Evolutionary conservation across 306 rosid genomes (phyloP), one percentile per base, ranked within the genome.

Genomic region (Casuarina glauca): DNA sequence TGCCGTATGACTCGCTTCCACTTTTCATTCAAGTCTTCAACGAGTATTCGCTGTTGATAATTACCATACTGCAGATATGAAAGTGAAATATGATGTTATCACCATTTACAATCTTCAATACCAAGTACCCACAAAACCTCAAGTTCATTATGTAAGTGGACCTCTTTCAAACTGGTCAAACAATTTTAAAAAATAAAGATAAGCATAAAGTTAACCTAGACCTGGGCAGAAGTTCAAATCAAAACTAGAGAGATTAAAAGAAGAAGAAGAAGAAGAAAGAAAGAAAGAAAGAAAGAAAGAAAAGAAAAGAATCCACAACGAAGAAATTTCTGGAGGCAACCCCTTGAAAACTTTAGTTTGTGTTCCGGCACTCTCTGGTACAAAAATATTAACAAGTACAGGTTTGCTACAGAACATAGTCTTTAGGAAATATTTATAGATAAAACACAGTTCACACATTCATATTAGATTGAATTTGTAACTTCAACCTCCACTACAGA

Each of bases 1-100:
- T 91, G 85, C 72, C 85, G 36, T 76, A 90, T 76, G 55, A 93
- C 70, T 80, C 96, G 87, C 86, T 85, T 85, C 99, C 99, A 96
- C 86, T 88, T 90, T 88, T 81, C 87, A 80, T 91, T 89, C 83
- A 96, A 80, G 69, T 96, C 99, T 88, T 93, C 99, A 54, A 91
- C 92, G 20, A 91, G 85, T 66, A 85, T 85, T 78, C 80, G 87
- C n/a, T 91, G 91, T 78, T 93, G 96, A 81, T 88, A 84, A 68
- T 69, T 90, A 55, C 96, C 99, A 78, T 93, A 96, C 98, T 93
- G 90, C 82, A 96, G 66, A 78, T 48, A 58, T 64, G 82, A 85
- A 15, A 80, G 54, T 53, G 74, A 16, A 19, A 73, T 45, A 83
- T 68, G 77, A 76, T 50, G 71, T 82, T 72, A 82, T 69, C 74